Evolutionary conservation across 176 grass and related monocot species (phyloP), one percentile per base, ranked within the genome.

Genomic region (Microstegium vimineum): DNA sequence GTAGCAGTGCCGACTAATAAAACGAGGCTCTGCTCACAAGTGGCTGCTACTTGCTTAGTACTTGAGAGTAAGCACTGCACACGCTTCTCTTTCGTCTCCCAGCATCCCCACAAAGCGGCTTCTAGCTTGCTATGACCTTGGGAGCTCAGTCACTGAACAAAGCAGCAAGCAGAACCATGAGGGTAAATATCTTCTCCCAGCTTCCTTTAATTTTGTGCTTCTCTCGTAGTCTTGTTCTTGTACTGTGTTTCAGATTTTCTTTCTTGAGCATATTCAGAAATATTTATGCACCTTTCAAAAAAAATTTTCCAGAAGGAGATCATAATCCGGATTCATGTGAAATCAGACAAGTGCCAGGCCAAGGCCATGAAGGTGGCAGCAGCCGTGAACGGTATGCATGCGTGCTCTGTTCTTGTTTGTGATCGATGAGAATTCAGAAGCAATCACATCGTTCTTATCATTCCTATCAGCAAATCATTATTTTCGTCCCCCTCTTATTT

Each of bases 291-390:
- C 45, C 45, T 34, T 42, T 54, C 13, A 11, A n/a, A n/a, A n/a
- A n/a, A n/a, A n/a, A 1, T 22, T 11, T 76, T 66, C 35, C 83
- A 90, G 88, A 86, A 82, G 83, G 88, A 90, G 83, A 90, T 90
- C 30, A 82, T 90, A 43, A 86, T 90, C 66, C 34, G 88, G 83
- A 73, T 90, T 31, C 46, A 65, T 38, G 73, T 77, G 73, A 82
- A 86, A 26, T 46, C 66, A 2, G 78, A 86, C 34, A 90, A 90
- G 41, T 30, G 46, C 73, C 83, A 82, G 47, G 16, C 45, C 42
- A 90, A 86, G 38, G 88, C 83, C 83, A 86, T 90, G 73, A 90
- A 90, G 78, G 78, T 73, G 74, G 83, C 83, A 22, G 88, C 88
- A 14, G 54, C 56, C 1, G 88, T 56, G 23, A 67, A 7, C 28